These are phyloP conservation scores for Pelargonium myrrhifolium DNA, from an alignment of 441 rosid genomes.

Conservation along the genomic window DNA sequence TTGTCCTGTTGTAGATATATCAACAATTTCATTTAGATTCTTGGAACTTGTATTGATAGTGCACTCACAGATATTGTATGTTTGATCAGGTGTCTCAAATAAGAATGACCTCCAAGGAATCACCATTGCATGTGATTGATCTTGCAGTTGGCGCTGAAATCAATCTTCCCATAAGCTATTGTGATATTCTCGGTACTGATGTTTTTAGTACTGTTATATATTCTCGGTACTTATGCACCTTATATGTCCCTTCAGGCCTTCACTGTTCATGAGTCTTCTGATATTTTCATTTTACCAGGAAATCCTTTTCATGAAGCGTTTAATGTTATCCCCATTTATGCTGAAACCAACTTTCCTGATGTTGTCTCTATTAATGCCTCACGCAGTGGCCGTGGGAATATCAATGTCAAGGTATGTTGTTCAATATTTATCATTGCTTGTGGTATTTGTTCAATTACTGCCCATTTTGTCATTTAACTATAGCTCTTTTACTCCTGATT, in stretches of 20 bases:
- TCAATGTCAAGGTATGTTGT: slow-evolving; percentile 65
- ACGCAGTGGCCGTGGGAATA: slow-evolving; percentile 31
- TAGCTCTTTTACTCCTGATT: no score
- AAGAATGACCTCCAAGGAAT: slow-evolving; percentile 48
- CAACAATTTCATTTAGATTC: slow-evolving; percentile 11
- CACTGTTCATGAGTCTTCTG: slow-evolving; percentile 16
- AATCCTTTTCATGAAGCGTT: slow-evolving; percentile 71
- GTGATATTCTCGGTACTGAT: slow-evolving; percentile 61
- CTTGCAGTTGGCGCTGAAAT: slow-evolving; percentile 73
- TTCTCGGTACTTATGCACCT: slow-evolving; percentile 5
- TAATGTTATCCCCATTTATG: slow-evolving; percentile 41
- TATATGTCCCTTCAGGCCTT: slow-evolving; percentile 4
- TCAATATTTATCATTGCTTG: slow-evolving; percentile 10
- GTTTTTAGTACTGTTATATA: slow-evolving; percentile 8
- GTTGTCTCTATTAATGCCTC: slow-evolving; percentile 44
- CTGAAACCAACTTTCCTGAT: slow-evolving; percentile 66
- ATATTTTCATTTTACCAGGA: slow-evolving; percentile 42
- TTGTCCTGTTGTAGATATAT: slow-evolving; percentile 4
- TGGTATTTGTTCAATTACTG: slow-evolving; percentile 12
- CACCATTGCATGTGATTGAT: slow-evolving; percentile 44
- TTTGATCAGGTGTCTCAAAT: slow-evolving; percentile 77
- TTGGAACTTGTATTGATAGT: slow-evolving; percentile 6
- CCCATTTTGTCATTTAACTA: slow-evolving; percentile 14
- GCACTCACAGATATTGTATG: slow-evolving; percentile 13
- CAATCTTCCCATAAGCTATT: slow-evolving; percentile 59